These are phyloP conservation scores for Diplocarpon mali DNA, from an alignment of 2,329 filamentous ascomycete species.

Conservation along the genomic window DNA sequence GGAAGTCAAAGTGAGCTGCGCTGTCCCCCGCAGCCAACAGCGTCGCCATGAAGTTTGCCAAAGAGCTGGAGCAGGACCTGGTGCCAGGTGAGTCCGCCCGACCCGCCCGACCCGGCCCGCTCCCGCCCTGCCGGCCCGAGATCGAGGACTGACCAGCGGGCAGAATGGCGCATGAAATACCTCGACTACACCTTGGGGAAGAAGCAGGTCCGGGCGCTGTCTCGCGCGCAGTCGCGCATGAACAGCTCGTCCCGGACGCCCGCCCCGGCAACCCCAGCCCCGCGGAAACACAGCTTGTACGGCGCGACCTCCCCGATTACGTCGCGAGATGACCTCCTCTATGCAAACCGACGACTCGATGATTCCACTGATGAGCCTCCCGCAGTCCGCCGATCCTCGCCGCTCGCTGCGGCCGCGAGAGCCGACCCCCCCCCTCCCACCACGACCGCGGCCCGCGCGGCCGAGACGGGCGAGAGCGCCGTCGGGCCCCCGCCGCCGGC, in stretches of 20 bases:
- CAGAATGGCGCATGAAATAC: constrained; percentile 88
- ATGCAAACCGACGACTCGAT: constrained; percentile 2
- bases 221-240: constrained; percentile 56
- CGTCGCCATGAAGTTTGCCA: constrained; percentile 47
- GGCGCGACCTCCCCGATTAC: constrained; percentile 17
- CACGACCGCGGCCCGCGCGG: no score
- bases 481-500: no score
- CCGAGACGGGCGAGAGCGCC: no score
- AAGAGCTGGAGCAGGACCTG: constrained; percentile 75
- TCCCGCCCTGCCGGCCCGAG: no score
- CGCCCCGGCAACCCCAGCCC: constrained; percentile 6
- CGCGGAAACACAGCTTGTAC: constrained; percentile 15
- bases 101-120: no score
- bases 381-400: neutral
- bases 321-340: constrained; percentile 6
- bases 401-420: no score
- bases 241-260: constrained; percentile 36
- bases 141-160: constrained; percentile 3
- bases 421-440: no score
- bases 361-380: constrained; percentile 5
- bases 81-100: constrained; percentile 55
- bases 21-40: neutral
- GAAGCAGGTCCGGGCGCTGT: constrained; percentile 80
- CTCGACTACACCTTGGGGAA: constrained; percentile 93
- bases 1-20: no score